These are phyloP conservation scores for Didymella pomorum DNA, from an alignment of 2,329 filamentous ascomycete genomes.

Conservation along the genomic window DNA sequence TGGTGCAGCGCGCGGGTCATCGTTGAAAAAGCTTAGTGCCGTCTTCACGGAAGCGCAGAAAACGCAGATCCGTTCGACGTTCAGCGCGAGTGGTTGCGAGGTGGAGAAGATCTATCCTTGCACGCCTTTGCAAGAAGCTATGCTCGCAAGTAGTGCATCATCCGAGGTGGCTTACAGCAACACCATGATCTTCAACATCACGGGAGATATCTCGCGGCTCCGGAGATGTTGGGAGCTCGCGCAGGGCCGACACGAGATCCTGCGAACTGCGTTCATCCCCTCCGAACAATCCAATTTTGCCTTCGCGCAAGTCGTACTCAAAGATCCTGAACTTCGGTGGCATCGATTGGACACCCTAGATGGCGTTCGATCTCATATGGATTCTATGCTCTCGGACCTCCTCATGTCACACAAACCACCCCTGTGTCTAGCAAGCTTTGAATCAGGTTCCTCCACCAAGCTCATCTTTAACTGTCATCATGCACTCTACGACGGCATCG, in stretches of 20 bases:
- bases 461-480: constrained; percentile 73
- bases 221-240: constrained; percentile 69
- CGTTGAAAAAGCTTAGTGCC: constrained; percentile 2
- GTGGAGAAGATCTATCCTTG: constrained; percentile 75
- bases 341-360: constrained; percentile 24
- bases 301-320: constrained; percentile 72
- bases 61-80: constrained; percentile 25
- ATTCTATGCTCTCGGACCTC: constrained; percentile 59
- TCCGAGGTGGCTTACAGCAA: constrained; percentile 72
- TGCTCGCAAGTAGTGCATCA: constrained; percentile 69
- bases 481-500: constrained; percentile 85
- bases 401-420: constrained; percentile 45
- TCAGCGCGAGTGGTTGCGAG: constrained; percentile 27
- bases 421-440: constrained; percentile 44
- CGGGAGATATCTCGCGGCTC: constrained; percentile 60
- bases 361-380: constrained; percentile 53
- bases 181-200: constrained; percentile 70
- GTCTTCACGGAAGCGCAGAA: constrained; percentile 28
- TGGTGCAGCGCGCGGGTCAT: background rate
- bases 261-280: constrained; percentile 77
- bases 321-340: constrained; percentile 56
- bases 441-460: constrained; percentile 31
- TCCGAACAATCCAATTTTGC: constrained; percentile 69
- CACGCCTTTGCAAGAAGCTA: constrained; percentile 86
- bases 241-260: constrained; percentile 73